Base-by-base conservation (phyloP, 2,329 filamentous ascomycete species). In the Epichloe uncinata region DNA sequence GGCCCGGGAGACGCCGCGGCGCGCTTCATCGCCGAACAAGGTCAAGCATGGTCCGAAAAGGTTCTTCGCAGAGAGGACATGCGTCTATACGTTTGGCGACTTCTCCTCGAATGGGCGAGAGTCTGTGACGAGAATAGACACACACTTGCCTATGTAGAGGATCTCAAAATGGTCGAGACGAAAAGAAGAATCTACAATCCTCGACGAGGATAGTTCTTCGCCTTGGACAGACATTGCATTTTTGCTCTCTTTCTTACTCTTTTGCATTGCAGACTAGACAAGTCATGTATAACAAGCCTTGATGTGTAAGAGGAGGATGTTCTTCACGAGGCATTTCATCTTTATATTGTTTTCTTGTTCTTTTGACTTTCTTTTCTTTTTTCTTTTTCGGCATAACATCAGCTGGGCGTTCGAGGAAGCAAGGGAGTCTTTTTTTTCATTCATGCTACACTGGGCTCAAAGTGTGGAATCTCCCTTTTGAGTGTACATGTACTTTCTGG, bases 51-150 rank as follows among this genome's bases (percentile, higher is more conserved):
- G 83, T 73, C 77, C 1, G 73, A 78, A 54, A 72, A 69, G 63
- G 80, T 81, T 3, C 68, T 85, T 15, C 66, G 83, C 48, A 70
- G 72, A 26, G 79, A 83, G 52, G 82, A 85, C 57, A 84, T 85
- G 79, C 66, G 73, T 52, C 67, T 86, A 7, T 86, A 86, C 60
- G 71, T 81, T 18, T 79, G 78, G 66, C 69, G 82, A 40, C 56
- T 86, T 52, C 63, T 81, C 40, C 65, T 81, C 38, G 78, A 81
- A 60, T 80, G 75, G 64, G 76, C 72, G 22, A 62, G 76, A 35
- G 65, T 79, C 16, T 70, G 65, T 48, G 72, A 73, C 50, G 68
- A 70, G 50, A 66, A 69, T 45, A 61, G 72, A 35, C 62, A 72
- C 7, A 63, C 56, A 16, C 57, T 75, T 13, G 72, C 65, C 2